A percentile compares a stretch with the other conserved stretches of the same genome.
Evolutionary conservation across 495 filamentous ascomycete genomes (phyloP).

Genomic region (Usnea hakonensis): DNA sequence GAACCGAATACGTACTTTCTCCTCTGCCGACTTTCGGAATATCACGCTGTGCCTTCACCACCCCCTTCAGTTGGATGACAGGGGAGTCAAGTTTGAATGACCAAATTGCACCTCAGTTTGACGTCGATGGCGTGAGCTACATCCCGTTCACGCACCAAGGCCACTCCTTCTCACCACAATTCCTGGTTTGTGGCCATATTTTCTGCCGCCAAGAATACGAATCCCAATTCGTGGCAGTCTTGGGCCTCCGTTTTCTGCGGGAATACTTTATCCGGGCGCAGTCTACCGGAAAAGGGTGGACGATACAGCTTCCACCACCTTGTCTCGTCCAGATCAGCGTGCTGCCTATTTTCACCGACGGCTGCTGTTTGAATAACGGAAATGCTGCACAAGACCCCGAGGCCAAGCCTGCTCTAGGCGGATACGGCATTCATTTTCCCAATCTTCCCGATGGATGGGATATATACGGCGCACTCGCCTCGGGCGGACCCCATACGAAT

Average conservation of each 20-base stretch:
- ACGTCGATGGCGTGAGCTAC: neutral
- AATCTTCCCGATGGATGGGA: neutral
- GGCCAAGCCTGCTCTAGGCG: neutral
- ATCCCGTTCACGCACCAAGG: neutral
- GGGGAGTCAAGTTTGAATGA: neutral
- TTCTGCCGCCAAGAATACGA: neutral
- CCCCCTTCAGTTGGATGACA: neutral
- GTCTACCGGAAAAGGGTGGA: neutral
- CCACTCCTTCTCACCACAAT: neutral
- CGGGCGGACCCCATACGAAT: neutral
- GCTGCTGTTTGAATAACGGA: neutral
- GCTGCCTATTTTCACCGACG: neutral
- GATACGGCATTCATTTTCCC: neutral
- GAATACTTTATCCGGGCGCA: neutral
- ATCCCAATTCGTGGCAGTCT: neutral
- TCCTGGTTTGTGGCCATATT: neutral
- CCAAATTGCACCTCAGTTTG: neutral
- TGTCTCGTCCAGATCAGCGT: neutral
- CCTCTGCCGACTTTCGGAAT: neutral
- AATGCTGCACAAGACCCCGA: neutral
- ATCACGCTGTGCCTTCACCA: neutral
- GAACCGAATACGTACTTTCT: neutral
- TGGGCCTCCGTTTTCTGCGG: neutral
- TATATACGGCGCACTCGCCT: neutral
- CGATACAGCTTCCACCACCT: neutral